Conservation (phyloP, 2,329 filamentous ascomycete genomes). For the Huntiella moniliformis region DNA sequence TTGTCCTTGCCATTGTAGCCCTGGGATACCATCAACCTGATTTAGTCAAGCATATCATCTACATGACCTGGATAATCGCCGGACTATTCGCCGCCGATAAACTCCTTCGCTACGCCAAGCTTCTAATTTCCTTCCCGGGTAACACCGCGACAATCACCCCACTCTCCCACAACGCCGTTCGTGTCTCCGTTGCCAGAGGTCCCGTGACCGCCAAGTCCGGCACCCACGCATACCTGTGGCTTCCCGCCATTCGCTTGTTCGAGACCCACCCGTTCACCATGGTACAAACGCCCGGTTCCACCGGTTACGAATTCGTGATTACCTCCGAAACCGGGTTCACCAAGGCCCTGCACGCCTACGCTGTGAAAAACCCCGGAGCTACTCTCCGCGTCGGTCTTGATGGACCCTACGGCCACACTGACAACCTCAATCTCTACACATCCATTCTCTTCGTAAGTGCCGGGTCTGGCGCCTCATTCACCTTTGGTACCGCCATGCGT, state of each 20-base stretch:
- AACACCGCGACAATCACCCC: constrained; percentile 34
- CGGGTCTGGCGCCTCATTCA: constrained; percentile 42
- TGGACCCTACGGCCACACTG: constrained; percentile 38
- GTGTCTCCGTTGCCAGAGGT: constrained; percentile 33
- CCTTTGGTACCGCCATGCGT: constrained; percentile 22
- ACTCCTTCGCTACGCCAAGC: constrained; percentile 25
- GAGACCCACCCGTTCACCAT: constrained; percentile 50
- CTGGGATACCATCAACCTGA: constrained; percentile 33
- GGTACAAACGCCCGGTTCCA: constrained; percentile 20
- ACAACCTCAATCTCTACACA: constrained; percentile 32
- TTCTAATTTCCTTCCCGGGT: constrained; percentile 27
- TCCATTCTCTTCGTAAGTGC: constrained; percentile 40
- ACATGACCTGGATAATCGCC: constrained; percentile 24
- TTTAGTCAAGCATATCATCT: constrained; percentile 23
- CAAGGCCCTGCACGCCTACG: constrained; percentile 32
- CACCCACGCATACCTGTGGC: constrained; percentile 46
- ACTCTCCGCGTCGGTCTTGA: constrained; percentile 33
- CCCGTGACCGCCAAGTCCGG: constrained; percentile 30
- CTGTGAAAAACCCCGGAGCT: constrained; percentile 28
- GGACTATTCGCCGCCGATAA: constrained; percentile 34
- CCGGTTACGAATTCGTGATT: constrained; percentile 32
- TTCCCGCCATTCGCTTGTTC: constrained; percentile 34
- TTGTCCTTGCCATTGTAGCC: constrained; percentile 28
- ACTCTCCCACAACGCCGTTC: constrained; percentile 33
- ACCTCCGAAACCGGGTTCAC: constrained; percentile 41